Evolutionary conservation across 495 filamentous ascomycete species (phyloP).

Genomic region (Lepraria neglecta): DNA sequence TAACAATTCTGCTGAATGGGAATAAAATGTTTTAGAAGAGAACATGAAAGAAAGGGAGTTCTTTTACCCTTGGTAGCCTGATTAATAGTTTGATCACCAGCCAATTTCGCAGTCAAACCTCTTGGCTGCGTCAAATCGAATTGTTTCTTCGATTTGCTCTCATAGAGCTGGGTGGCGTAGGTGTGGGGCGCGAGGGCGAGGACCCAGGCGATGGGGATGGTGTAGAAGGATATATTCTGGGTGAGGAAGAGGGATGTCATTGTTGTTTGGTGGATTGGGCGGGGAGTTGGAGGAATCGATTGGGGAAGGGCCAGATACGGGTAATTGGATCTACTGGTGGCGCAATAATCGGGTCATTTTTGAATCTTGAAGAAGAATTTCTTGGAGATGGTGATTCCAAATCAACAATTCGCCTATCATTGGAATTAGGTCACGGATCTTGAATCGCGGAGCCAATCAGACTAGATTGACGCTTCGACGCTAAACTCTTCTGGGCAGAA

Average conservation of each 20-base stretch:
- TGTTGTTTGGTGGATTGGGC: neutral
- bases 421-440: too few relatives aligned
- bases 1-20: neutral
- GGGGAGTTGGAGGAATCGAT: too few relatives aligned
- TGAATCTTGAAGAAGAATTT: too few relatives aligned
- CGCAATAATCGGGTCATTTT: too few relatives aligned
- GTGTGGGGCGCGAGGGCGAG: conserved; percentile 8
- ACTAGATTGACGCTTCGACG: too few relatives aligned
- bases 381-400: too few relatives aligned
- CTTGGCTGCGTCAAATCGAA: conserved; percentile 1
- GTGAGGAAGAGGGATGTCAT: neutral
- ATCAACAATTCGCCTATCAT: too few relatives aligned
- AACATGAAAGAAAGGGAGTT: too few relatives aligned
- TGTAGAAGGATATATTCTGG: conserved; percentile 2
- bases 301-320: too few relatives aligned
- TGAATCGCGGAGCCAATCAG: too few relatives aligned
- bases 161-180: conserved; percentile 5
- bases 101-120: neutral
- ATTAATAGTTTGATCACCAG: neutral
- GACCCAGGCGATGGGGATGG: conserved; percentile 10
- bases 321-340: too few relatives aligned
- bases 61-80: neutral
- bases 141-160: neutral
- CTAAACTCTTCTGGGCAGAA: too few relatives aligned
- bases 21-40: neutral